Base-by-base conservation (phyloP, 2,329 filamentous ascomycete genomes). In the Zalaria sp. region DNA sequence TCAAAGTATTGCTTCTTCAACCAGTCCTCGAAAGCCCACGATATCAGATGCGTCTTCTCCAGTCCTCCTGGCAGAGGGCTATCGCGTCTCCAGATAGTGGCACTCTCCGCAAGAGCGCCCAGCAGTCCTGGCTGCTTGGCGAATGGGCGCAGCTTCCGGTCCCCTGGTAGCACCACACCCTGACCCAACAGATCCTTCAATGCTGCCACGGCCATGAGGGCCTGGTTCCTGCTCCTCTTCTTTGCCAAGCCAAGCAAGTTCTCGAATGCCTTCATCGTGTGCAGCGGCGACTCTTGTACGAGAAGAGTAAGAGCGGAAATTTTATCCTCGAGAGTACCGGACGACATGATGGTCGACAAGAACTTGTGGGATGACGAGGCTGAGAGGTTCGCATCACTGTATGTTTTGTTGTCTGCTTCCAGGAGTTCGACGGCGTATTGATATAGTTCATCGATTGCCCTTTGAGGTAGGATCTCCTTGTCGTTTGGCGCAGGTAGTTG, bases 21-120 rank as follows among this genome's bases (percentile, higher is more conserved):
- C 82, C 89, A 95, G 58, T 95, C 85, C 60, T 98, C 91, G 51
- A 83, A 98, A 1, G 79, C 79, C 89, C 89, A 98, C 11, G 78
- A 71, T 18, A 98, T 76, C 49, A 98, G 63, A 59, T 96, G 87
- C 8, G 72, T 68, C 50, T 84, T 76, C 34, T 83, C 78, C 26
- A 96, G 64, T 37, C 75, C 75, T 7, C 77, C 77, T 0, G 89
- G 89, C 3, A 96, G 65, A 35, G 72, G 67, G 45, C 87, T 76
- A n/a, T 75, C 73, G 9, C 67, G 57, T 11, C 69, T 74, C 88
- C 88, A 95, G 9, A 67, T 66, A 8, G 68, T 66, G 39, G 69
- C 65, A 45, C 66, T 65, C 27, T 75, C 73, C 52, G 86, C 77
- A 42, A 95, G 67, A 5, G 79, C 76, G 37, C 76, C 75, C 7